A percentile compares a stretch with the other conserved stretches of the same genome.
These are phyloP conservation scores for Coniochaeta sp. DNA, from an alignment of 2,329 filamentous ascomycete genomes.

Conservation along the genomic window DNA sequence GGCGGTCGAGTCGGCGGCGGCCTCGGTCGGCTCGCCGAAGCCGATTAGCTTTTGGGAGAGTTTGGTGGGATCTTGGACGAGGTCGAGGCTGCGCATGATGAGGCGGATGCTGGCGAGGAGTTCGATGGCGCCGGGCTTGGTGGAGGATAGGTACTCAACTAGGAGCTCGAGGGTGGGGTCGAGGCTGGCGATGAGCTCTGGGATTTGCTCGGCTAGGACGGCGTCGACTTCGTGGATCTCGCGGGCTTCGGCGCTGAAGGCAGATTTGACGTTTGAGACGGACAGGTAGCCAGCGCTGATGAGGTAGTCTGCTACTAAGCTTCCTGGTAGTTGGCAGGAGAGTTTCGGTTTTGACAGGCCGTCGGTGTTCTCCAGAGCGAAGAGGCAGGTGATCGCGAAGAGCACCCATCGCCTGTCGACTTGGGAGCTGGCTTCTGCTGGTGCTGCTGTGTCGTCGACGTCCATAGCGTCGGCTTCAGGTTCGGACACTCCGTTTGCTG, in stretches of 20 bases:
- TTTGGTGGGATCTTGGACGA: slow-evolving; percentile 38
- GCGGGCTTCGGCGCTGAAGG: slow-evolving; percentile 43
- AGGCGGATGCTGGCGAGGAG: slow-evolving; percentile 58
- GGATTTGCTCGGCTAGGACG: slow-evolving; percentile 53
- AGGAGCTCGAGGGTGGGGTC: slow-evolving; percentile 64
- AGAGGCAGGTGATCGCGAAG: slow-evolving; percentile 55
- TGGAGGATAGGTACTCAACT: slow-evolving; percentile 56
- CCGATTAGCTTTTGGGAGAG: slow-evolving; percentile 21
- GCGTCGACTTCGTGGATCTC: slow-evolving; percentile 35
- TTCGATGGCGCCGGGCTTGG: slow-evolving; percentile 59
- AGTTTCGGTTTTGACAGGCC: slow-evolving; percentile 33
- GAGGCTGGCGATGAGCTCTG: slow-evolving; percentile 54
- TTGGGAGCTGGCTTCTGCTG: slow-evolving; percentile 24
- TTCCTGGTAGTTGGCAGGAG: slow-evolving; percentile 38
- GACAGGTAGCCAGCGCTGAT: slow-evolving; percentile 55
- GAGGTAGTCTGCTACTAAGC: slow-evolving; percentile 51
- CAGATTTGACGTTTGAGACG: slow-evolving; percentile 49
- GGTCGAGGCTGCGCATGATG: slow-evolving; percentile 63
- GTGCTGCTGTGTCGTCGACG: neutral
- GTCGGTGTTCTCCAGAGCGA: slow-evolving; percentile 44
- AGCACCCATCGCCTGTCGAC: slow-evolving; percentile 61
- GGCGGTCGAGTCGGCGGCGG: slow-evolving; percentile 15
- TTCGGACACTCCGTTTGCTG: slow-evolving; percentile 13
- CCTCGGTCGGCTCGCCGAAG: slow-evolving; percentile 24
- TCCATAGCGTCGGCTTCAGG: slow-evolving; percentile 8